Conservation (phyloP, 2,329 filamentous ascomycete genomes). For the Remersonia thermophila region DNA sequence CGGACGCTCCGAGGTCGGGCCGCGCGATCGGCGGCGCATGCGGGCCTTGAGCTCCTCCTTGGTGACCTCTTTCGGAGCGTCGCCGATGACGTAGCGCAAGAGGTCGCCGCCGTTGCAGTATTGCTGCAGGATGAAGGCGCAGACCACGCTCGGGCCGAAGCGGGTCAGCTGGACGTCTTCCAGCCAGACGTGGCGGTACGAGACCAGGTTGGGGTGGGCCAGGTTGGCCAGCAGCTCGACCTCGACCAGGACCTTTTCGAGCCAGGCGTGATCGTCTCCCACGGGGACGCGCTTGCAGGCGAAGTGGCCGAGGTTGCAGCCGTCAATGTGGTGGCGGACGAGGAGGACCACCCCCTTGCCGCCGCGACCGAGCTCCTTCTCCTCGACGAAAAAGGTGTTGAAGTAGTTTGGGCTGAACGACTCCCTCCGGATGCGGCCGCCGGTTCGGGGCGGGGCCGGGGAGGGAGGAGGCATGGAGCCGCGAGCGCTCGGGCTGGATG, state of each 20-base stretch:
- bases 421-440: slow-evolving; percentile 65
- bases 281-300: slow-evolving; percentile 96
- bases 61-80: slow-evolving; percentile 49
- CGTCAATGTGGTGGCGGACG: slow-evolving; percentile 86
- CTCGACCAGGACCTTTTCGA: slow-evolving; percentile 86
- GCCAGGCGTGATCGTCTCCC: slow-evolving; percentile 85
- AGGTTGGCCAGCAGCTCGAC: slow-evolving; percentile 86
- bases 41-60: slow-evolving; percentile 83
- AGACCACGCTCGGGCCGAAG: slow-evolving; percentile 85
- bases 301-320: slow-evolving; percentile 77
- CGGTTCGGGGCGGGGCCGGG: slow-evolving; percentile 22
- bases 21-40: slow-evolving; percentile 69
- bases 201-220: slow-evolving; percentile 89
- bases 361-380: slow-evolving; percentile 72
- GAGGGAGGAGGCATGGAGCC: slow-evolving; percentile 26
- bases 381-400: slow-evolving; percentile 81
- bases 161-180: slow-evolving; percentile 74
- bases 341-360: slow-evolving; percentile 90
- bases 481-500: too few species aligned
- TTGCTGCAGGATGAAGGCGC: slow-evolving; percentile 92
- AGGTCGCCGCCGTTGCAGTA: slow-evolving; percentile 94
- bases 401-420: slow-evolving; percentile 93
- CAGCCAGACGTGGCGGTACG: slow-evolving; percentile 94
- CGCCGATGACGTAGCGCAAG: slow-evolving; percentile 71
- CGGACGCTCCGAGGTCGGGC: slow-evolving; percentile 50